Conservation (phyloP, 2,329 filamentous ascomycete genomes). For the Colletotrichum limetticola region DNA sequence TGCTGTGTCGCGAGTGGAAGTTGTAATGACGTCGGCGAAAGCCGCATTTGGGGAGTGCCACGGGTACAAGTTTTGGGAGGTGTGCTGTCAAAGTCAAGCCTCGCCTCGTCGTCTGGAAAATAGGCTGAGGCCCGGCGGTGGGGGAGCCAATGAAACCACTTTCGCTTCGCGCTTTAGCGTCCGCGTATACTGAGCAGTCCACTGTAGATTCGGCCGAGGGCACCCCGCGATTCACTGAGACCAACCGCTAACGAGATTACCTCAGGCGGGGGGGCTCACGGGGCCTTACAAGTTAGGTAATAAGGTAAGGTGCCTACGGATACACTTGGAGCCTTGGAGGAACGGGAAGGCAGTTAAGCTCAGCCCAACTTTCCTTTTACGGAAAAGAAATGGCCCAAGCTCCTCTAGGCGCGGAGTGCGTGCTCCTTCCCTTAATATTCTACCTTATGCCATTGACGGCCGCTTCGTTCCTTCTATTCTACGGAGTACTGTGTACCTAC, state of each 20-base stretch:
- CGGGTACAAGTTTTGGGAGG: conserved; percentile 9
- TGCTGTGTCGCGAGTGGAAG: neutral
- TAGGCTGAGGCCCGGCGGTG: neutral
- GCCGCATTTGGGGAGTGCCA: conserved; percentile 11
- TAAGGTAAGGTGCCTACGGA: neutral
- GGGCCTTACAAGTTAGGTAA: neutral
- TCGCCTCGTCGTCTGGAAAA: conserved; percentile 19
- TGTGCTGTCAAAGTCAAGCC: conserved; percentile 32
- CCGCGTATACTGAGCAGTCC: conserved; percentile 14
- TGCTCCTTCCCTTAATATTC: neutral
- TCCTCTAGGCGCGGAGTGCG: neutral
- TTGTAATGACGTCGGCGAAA: conserved; percentile 33
- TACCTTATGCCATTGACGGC: neutral
- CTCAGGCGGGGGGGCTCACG: too few species aligned
- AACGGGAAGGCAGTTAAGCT: neutral
- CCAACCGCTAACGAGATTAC: neutral
- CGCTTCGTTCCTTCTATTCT: neutral
- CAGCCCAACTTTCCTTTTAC: neutral
- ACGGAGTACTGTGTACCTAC: neutral
- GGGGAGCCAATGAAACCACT: neutral
- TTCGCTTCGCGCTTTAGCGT: neutral
- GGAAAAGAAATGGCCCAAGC: conserved; percentile 9
- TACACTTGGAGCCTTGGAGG: too few species aligned
- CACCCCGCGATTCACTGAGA: conserved; percentile 13
- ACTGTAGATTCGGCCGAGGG: conserved; percentile 28